Evolutionary conservation across 129 eudicot genomes (phyloP).

Genomic region (Dittrichia graveolens): DNA sequence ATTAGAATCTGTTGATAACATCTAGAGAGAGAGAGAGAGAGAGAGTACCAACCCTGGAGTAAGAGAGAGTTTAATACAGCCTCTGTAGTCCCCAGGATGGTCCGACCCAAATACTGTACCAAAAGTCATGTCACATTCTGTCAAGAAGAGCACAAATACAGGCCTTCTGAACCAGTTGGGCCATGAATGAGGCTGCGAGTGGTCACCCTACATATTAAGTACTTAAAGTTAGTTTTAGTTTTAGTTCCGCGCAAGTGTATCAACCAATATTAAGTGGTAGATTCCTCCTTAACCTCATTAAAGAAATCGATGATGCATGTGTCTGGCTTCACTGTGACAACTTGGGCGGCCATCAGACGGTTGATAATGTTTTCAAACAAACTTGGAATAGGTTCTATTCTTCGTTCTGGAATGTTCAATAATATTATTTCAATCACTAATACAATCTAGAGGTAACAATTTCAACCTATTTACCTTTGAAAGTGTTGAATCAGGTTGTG

Average conservation of each 20-base stretch:
- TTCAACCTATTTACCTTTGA: background rate
- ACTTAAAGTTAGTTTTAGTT: no score
- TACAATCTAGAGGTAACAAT: background rate
- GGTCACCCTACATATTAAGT: slow-evolving; percentile 52
- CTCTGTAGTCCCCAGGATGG: slow-evolving; percentile 65
- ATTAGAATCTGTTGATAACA: no score
- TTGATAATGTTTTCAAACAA: slow-evolving; percentile 60
- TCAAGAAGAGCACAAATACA: slow-evolving; percentile 53
- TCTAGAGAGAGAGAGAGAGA: background rate
- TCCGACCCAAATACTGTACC: slow-evolving; percentile 53
- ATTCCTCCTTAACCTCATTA: slow-evolving; percentile 54
- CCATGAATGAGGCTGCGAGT: slow-evolving; percentile 74
- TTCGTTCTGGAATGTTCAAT: slow-evolving; percentile 48
- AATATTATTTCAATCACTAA: background rate
- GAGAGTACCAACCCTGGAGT: slow-evolving; percentile 65
- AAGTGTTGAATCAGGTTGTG: background rate
- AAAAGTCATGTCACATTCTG: slow-evolving; percentile 71
- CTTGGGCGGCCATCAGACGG: slow-evolving; percentile 49
- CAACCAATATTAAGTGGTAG: background rate
- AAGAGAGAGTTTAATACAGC: slow-evolving; percentile 64
- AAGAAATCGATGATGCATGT: slow-evolving; percentile 65
- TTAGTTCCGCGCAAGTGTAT: background rate
- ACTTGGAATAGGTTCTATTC: slow-evolving; percentile 69
- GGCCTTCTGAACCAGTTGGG: slow-evolving; percentile 77
- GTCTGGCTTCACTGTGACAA: slow-evolving; percentile 63